phyloP scores from a whole-genome alignment of 306 rosid genomes.

The Pterocarpus santalinus region DNA sequence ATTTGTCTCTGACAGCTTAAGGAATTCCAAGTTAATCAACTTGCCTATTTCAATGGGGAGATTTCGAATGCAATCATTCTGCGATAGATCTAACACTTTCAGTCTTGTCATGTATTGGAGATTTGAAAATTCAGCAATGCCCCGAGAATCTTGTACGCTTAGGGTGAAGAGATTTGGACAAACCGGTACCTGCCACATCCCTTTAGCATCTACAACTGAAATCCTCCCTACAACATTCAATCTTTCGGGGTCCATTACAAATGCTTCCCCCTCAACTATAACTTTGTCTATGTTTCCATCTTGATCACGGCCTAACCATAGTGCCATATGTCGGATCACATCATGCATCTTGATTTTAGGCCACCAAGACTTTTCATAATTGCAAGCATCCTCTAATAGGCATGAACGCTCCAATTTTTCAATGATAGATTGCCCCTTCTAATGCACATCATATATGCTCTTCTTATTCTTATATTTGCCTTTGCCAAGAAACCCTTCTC shows the following conservation, averaged over 20 bases:
- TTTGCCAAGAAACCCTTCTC: conserved; percentile 22
- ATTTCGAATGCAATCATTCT: accelerated
- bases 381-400: background rate
- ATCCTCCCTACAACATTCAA: conserved; percentile 35
- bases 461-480: background rate
- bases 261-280: background rate
- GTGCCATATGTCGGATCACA: conserved; percentile 37
- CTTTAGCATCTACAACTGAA: background rate
- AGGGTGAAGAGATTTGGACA: conserved; percentile 41
- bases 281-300: conserved; percentile 7
- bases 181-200: background rate
- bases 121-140: background rate
- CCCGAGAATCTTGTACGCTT: accelerated
- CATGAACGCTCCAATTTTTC: conserved; percentile 26
- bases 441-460: conserved; percentile 20
- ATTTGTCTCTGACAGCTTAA: background rate
- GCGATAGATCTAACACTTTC: conserved; percentile 30
- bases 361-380: accelerated
- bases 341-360: conserved; percentile 4
- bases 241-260: conserved; percentile 10
- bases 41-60: too few species aligned
- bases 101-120: background rate
- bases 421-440: conserved; percentile 23
- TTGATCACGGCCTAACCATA: conserved; percentile 20
- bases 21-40: conserved; percentile 26